Evolutionary conservation across 1,139 yeast genomes (phyloP), one percentile per base, ranked within the genome.

Genomic region (Scheffersomyces lignicola): DNA sequence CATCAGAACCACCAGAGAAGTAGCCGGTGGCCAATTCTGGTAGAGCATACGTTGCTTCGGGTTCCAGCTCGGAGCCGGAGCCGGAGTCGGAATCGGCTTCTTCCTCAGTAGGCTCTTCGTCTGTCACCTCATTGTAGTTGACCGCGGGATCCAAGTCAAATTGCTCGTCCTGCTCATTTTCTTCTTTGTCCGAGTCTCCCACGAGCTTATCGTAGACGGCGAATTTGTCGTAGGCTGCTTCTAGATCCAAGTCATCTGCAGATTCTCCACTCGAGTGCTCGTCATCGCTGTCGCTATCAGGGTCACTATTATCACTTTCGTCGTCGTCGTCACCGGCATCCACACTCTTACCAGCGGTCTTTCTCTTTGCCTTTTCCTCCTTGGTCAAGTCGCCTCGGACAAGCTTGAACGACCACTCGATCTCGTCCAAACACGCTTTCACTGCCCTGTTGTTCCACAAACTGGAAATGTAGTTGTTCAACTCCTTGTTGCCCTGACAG

Each of bases 11-110:
- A 25, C 95, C 96, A 1, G 96, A 87, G 41, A 73, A 76, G 56
- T 86, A 90, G 4, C 97, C 97, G 3, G 76, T 67, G 27, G 83
- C 80, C 31, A 90, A 66, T 33, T 76, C 78, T 0, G 97, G 97
- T 14, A 89, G 70, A 29, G 50, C 48, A 29, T 48, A 48, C 33
- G 52, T 49, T 24, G 48, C 34, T 29, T 60, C 51, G 16, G 33
- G 35, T 40, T 52, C 53, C n/a, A n/a, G n/a, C 25, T 50, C 54
- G 20, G 45, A 52, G 30, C 51, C 51, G 13, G 28, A 37, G 16
- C 32, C 36, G 31, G 29, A 26, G 26, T 39, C 55, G 7, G 42
- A 43, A n/a, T 44, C 51, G 6, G 46, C 60, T 13, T 60, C 71
- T 1, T 51, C 62, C n/a, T 56, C 73, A 29, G 73, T 64, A 10